Evolutionary conservation across 2,329 filamentous ascomycete species (phyloP), one percentile per base, ranked within the genome.

Genomic region (Aspergillus spinulosporus): DNA sequence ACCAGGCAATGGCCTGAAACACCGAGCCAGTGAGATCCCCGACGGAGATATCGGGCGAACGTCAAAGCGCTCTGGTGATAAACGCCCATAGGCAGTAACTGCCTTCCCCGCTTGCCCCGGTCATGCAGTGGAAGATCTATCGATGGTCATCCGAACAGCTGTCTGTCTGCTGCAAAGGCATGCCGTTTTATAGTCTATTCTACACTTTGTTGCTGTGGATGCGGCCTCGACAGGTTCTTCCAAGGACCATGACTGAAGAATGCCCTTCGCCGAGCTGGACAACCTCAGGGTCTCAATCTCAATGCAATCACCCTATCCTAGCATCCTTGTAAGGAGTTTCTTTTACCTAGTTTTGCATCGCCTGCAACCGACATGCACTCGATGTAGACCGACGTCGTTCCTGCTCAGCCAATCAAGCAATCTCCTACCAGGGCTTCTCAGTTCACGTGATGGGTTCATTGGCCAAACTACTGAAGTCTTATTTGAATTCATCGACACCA

Each of bases 11-110:
- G 15, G 29, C 26, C 31, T 52, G 26, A 11, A 37, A 37, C 49
- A 52, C 49, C 49, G 49, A 46, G 21, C 49, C 49, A 52, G 49
- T 52, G 42, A 52, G 4, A 29, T 15, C 32, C 14, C 12, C n/a
- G 29, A 6, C 6, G 11, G 29, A 37, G 32, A 29, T 42, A 29
- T 36, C 42, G 11, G 5, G 12, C 11, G 15, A 46, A 39, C 15
- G 49, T 52, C 49, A 45, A 52, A 52, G 49, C 49, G 42, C 40
- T 7, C 31, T 32, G 9, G 32, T 5, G 5, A 52, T 21, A 31
- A 45, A 36, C 49, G 31, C 49, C 49, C 49, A 52, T 37, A 52
- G 15, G 40, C 37, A 52, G 49, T 29, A 29, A 28, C 11, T 44
- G n/a, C 40, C 29, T 8, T 45, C 32, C 15, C 29, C 21, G 21